Conservation (phyloP, 306 rosid species). For the Cicer judaicum region DNA sequence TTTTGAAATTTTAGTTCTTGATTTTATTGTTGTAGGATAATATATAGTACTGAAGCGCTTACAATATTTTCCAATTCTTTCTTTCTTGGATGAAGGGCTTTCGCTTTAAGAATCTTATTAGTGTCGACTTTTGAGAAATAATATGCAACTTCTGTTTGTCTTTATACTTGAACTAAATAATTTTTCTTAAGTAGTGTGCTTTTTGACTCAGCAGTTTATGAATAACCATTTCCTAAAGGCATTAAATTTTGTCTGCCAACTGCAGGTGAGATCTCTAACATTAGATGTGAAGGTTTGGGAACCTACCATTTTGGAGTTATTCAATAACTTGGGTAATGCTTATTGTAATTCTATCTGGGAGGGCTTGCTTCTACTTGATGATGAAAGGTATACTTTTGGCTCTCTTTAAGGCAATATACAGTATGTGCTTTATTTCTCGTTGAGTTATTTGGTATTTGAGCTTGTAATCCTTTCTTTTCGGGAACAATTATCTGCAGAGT, state of each 20-base stretch:
- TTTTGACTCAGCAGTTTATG: constrained; percentile 6
- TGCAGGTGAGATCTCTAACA: constrained; percentile 94
- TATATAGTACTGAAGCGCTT: constrained; percentile 22
- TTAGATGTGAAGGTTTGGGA: constrained; percentile 97
- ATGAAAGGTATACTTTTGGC: constrained; percentile 59
- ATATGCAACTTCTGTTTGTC: constrained; percentile 17
- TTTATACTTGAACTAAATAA: neutral
- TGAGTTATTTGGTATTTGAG: constrained; percentile 11
- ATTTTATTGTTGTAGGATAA: constrained; percentile 25
- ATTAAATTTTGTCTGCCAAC: constrained; percentile 43
- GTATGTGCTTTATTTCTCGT: constrained; percentile 17
- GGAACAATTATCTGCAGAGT: constrained; percentile 58
- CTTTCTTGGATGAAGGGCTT: neutral
- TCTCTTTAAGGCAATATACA: constrained; percentile 22
- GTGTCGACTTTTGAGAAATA: constrained; percentile 25
- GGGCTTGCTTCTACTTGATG: constrained; percentile 65
- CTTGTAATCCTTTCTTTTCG: constrained; percentile 25
- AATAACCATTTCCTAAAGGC: constrained; percentile 26
- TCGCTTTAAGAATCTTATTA: constrained; percentile 16
- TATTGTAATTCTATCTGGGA: constrained; percentile 93
- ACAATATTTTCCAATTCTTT: constrained; percentile 34
- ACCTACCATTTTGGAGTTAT: constrained; percentile 77
- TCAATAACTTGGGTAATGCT: constrained; percentile 85
- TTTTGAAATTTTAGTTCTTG: constrained; percentile 19
- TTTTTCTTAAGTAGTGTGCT: constrained; percentile 26